These are phyloP conservation scores for Nannochloropsis salina DNA, from an alignment of 108 stramenopile species.

Conservation along the genomic window DNA sequence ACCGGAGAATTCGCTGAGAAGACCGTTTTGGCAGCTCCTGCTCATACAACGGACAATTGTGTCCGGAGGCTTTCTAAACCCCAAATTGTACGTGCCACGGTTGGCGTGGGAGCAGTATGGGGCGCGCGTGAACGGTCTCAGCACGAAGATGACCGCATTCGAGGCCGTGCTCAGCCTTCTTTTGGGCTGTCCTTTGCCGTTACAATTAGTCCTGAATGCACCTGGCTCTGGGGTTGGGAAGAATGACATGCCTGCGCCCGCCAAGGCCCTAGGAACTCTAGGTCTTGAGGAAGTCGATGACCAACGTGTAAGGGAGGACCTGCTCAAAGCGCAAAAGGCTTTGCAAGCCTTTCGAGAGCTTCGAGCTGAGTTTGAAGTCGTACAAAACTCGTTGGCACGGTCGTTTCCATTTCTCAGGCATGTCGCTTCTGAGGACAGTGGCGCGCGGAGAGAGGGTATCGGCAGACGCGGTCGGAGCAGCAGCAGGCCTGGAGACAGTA, in stretches of 20 bases:
- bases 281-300: not conserved
- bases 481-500: too few relatives aligned
- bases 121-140: not conserved
- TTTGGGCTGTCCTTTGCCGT: not conserved
- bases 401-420: not conserved
- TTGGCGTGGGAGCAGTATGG: not conserved
- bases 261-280: not conserved
- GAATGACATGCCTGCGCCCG: not conserved
- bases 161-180: not conserved
- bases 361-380: not conserved
- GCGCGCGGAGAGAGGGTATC: not conserved
- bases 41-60: not conserved
- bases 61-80: not conserved
- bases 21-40: not conserved
- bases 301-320: not conserved
- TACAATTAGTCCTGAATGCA: not conserved
- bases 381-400: not conserved
- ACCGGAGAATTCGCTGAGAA: not conserved
- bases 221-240: too few relatives aligned
- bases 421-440: not conserved
- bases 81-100: not conserved
- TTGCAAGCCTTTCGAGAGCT: not conserved
- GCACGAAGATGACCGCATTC: not conserved
- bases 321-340: not conserved
- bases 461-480: too few relatives aligned